Base-by-base conservation (phyloP, 164 flowering plant species). In the Cinnamomum micranthum region DNA sequence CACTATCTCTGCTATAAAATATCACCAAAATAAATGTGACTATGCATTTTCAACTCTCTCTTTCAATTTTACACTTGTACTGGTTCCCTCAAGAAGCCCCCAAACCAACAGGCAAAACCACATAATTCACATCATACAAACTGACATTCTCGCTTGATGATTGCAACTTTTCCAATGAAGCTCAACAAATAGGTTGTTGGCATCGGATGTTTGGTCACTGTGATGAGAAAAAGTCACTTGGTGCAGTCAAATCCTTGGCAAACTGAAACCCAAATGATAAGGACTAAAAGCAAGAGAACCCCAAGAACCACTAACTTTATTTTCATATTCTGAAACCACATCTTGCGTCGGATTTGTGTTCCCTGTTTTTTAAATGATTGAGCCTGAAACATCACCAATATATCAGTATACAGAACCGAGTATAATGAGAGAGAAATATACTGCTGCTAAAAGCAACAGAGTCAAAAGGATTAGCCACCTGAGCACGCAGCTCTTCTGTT, bases 281-380 rank as follows among this genome's bases (percentile, higher is more conserved):
- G 85, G 31, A 89, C 87, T 55, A 95, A 86, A 81, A 92, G 75
- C 74, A 93, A 76, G 59, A 95, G 80, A 71, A 95, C 81, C 23
- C 92, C 97, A 22, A 93, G 80, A 74, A 95, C 91, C 65, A 93
- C 90, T 77, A 95, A 64, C 83, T 95, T 95, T 75, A 91, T 90
- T 81, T 95, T 95, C 97, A 93, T 90, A 82, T 93, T 93, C 76
- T 93, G 92, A 68, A 82, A 91, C 99, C 99, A 95, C 94, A 95
- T 85, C 76, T 95, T 93, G 77, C 93, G 77, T 47, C 94, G 83
- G 12, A 95, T 71, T 81, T 91, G 85, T 23, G 90, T 86, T 24
- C 97, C 97, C 68, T 81, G 80, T 74, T 79, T 81, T 80, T 80
- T 86, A 82, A 85, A 94, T n/a, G 78, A 77, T 78, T 92, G 92